Conservation (phyloP, 2,329 filamentous ascomycete genomes). For the Cordyceps farinosa region DNA sequence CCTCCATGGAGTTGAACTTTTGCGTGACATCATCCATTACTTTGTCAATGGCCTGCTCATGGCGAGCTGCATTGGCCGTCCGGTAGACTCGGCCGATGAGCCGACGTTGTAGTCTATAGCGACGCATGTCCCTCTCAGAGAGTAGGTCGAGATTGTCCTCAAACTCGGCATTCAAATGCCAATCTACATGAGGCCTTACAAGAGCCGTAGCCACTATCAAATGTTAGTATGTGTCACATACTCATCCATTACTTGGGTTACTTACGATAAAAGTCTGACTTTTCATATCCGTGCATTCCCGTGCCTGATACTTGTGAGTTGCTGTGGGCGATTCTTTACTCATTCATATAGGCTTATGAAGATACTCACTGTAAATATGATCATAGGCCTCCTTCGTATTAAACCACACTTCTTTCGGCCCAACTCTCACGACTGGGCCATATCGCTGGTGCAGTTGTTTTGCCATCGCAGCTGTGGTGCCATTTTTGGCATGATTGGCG, state of each 20-base stretch:
- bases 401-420: constrained; percentile 53
- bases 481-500: constrained; percentile 43
- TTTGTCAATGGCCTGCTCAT: constrained; percentile 39
- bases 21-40: constrained; percentile 36
- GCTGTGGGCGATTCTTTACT: background rate
- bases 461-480: constrained; percentile 39
- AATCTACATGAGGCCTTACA: constrained; percentile 40
- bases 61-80: constrained; percentile 39
- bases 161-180: constrained; percentile 33
- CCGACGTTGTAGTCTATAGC: constrained; percentile 48
- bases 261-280: constrained; percentile 52
- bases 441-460: constrained; percentile 44
- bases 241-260: background rate
- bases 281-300: constrained; percentile 44
- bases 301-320: constrained; percentile 31
- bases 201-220: constrained; percentile 43
- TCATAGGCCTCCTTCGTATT: constrained; percentile 45
- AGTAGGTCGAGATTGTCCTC: constrained; percentile 48
- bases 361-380: constrained; percentile 43
- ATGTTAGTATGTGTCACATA: background rate
- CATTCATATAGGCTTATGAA: background rate
- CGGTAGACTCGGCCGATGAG: constrained; percentile 49
- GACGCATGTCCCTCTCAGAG: constrained; percentile 43
- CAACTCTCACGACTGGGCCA: constrained; percentile 50
- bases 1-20: constrained; percentile 35